phyloP scores from a whole-genome alignment of 2,329 filamentous ascomycete species.

The Epicoccum nigrum region DNA sequence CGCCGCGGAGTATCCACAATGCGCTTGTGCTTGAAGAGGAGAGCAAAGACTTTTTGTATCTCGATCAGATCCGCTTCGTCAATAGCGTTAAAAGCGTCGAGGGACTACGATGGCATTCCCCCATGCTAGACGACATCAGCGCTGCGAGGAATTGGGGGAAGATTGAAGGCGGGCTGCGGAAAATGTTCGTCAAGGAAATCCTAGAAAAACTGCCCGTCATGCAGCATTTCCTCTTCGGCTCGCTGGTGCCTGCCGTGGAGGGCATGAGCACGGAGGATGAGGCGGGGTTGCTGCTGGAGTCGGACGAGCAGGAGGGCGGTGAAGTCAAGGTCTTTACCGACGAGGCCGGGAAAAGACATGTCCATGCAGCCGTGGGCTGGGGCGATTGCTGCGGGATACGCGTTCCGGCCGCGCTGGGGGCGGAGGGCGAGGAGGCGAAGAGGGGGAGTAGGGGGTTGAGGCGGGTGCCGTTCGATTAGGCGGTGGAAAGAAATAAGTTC shows the following conservation, averaged over 20 bases:
- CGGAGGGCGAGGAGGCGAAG: slow-evolving; percentile 87
- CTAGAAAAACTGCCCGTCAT: slow-evolving; percentile 93
- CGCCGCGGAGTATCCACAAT: slow-evolving; percentile 75
- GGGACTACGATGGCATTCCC: slow-evolving; percentile 92
- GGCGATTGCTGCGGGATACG: slow-evolving; percentile 98
- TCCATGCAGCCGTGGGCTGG: slow-evolving; percentile 74
- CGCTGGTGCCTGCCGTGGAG: slow-evolving; percentile 76
- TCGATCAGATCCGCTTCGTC: slow-evolving; percentile 91
- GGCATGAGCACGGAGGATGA: slow-evolving; percentile 75
- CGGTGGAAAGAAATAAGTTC: no score
- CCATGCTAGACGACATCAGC: slow-evolving; percentile 98
- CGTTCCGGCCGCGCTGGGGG: slow-evolving; percentile 91
- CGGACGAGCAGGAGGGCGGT: slow-evolving; percentile 51
- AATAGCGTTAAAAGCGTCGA: slow-evolving; percentile 97
- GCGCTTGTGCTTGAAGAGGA: slow-evolving; percentile 86
- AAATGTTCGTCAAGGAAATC: slow-evolving; percentile 95
- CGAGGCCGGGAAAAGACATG: slow-evolving; percentile 70
- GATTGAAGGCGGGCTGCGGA: slow-evolving; percentile 91
- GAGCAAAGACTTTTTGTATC: slow-evolving; percentile 79
- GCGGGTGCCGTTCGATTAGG: slow-evolving; percentile 80
- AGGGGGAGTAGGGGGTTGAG: slow-evolving; percentile 65
- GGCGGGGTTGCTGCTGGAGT: slow-evolving; percentile 56
- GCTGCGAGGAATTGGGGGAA: slow-evolving; percentile 88
- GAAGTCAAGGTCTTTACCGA: slow-evolving; percentile 65
- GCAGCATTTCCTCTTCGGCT: slow-evolving; percentile 97